Evolutionary conservation across 2,329 filamentous ascomycete species (phyloP).

Genomic region (Aspergillus spinulosporus): DNA sequence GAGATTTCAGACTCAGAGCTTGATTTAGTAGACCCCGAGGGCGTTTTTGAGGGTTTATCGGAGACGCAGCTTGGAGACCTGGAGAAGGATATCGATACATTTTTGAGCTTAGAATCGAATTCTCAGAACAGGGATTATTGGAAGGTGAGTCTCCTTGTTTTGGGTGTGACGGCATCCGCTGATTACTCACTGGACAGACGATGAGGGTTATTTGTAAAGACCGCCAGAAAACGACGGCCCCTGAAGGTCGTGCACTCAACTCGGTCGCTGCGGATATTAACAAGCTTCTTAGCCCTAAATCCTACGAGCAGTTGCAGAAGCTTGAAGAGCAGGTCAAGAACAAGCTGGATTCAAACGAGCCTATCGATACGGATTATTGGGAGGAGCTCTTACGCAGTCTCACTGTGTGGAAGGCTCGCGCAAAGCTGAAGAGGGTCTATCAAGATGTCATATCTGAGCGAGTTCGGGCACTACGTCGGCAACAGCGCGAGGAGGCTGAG

Average conservation of each 20-base stretch:
- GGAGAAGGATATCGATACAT: slow-evolving; percentile 77
- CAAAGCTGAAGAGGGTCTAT: slow-evolving; percentile 77
- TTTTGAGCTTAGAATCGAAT: slow-evolving; percentile 77
- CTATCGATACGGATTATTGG: slow-evolving; percentile 97
- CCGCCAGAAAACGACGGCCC: slow-evolving; percentile 63
- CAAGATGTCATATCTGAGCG: slow-evolving; percentile 72
- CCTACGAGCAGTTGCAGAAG: slow-evolving; percentile 78
- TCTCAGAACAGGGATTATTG: slow-evolving; percentile 81
- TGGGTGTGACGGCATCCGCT: not conserved
- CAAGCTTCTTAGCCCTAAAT: slow-evolving; percentile 79
- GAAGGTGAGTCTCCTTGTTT: slow-evolving; percentile 54
- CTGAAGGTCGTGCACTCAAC: slow-evolving; percentile 73
- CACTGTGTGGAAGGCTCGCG: slow-evolving; percentile 87
- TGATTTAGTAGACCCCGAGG: slow-evolving; percentile 75
- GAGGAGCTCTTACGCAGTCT: slow-evolving; percentile 84
- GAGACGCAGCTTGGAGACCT: slow-evolving; percentile 70
- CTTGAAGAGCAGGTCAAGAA: slow-evolving; percentile 82
- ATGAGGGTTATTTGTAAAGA: slow-evolving; percentile 82
- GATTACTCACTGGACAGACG: slow-evolving; percentile 51
- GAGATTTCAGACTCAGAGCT: slow-evolving; percentile 76
- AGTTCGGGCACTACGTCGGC: slow-evolving; percentile 63
- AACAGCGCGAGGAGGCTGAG: slow-evolving; percentile 68
- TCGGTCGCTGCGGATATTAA: slow-evolving; percentile 88
- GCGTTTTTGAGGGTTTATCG: slow-evolving; percentile 73
- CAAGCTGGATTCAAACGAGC: slow-evolving; percentile 85